Conservation (phyloP, 2,329 filamentous ascomycete genomes). For the Stemphylium beticola region DNA sequence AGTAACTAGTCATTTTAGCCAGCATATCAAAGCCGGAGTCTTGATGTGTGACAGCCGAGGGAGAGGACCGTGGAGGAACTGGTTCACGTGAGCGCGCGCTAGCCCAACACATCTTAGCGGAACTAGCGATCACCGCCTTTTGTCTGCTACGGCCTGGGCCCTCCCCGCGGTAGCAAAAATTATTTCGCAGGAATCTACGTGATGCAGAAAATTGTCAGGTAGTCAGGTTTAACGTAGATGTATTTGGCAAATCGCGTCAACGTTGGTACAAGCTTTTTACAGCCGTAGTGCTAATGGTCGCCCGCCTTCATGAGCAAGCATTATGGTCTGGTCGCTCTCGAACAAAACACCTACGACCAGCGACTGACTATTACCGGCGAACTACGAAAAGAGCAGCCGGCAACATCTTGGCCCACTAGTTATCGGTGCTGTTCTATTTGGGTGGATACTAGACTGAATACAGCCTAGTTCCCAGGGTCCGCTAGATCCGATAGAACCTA, state of each 20-base stretch:
- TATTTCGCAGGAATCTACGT: slow-evolving; percentile 25
- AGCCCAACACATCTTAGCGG: slow-evolving; percentile 16
- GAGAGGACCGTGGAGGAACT: not conserved
- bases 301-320: slow-evolving; percentile 15
- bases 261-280: too few relatives aligned
- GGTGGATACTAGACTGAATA: too few relatives aligned
- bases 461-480: too few relatives aligned
- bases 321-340: slow-evolving; percentile 13
- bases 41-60: not conserved
- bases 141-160: slow-evolving; percentile 24
- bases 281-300: not conserved
- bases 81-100: slow-evolving; percentile 24
- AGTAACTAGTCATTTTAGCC: not conserved
- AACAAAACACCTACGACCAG: slow-evolving; percentile 14
- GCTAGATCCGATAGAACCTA: too few relatives aligned
- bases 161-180: slow-evolving; percentile 31
- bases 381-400: slow-evolving; percentile 3
- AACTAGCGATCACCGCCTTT: slow-evolving; percentile 13
- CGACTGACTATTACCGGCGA: slow-evolving; percentile 23
- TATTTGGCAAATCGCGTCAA: too few relatives aligned
- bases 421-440: too few relatives aligned
- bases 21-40: not conserved
- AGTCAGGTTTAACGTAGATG: too few relatives aligned
- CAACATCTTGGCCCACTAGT: too few relatives aligned
- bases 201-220: too few relatives aligned